Conservation (phyloP, 176 grass and related monocot genomes). For the Thinopyrum elongatum region DNA sequence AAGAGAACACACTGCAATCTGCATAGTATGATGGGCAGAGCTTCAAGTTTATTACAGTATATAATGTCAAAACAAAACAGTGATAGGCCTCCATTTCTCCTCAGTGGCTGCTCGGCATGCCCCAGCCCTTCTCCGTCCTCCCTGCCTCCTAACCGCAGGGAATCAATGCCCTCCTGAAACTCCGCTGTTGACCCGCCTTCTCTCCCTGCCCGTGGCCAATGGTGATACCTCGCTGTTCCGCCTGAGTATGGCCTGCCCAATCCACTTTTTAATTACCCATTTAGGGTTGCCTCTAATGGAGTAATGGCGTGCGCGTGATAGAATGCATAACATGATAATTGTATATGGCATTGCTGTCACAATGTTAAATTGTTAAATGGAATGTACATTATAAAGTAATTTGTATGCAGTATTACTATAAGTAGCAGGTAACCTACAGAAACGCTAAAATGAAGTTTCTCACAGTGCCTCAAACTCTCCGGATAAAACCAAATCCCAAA, state of each 20-base stretch:
- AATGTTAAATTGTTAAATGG: neutral
- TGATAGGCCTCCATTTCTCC: no score
- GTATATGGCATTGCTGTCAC: neutral
- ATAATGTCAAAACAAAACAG: no score
- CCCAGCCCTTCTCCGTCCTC: no score
- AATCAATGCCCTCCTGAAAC: no score
- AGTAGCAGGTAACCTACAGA: neutral
- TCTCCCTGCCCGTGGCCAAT: no score
- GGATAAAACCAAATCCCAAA: neutral
- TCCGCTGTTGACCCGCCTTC: no score
- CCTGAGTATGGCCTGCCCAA: neutral
- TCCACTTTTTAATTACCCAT: neutral
- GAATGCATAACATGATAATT: neutral
- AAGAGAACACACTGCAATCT: no score
- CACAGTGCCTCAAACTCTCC: neutral
- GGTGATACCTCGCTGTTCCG: no score
- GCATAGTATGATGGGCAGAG: no score
- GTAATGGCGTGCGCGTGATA: neutral
- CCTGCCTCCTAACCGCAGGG: no score
- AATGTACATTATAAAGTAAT: slow-evolving; percentile 4
- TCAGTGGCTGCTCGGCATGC: no score
- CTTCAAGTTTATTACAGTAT: no score
- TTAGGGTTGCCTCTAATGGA: neutral
- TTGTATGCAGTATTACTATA: neutral
- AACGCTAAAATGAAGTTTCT: neutral